These are phyloP conservation scores for Glycine latifolia DNA, from an alignment of 306 rosid genomes.

Conservation along the genomic window DNA sequence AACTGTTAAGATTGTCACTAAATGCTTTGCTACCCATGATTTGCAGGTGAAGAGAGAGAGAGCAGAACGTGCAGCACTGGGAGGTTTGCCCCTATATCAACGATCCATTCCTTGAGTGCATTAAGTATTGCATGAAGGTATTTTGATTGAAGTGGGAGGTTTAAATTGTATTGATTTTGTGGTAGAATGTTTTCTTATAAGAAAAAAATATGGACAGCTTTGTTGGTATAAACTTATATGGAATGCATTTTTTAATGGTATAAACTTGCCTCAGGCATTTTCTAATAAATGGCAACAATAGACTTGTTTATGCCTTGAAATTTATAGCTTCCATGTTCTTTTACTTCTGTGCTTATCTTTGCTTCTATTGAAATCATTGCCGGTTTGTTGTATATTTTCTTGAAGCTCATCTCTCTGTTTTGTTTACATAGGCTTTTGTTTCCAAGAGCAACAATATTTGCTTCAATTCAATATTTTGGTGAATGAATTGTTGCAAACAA, in stretches of 20 bases:
- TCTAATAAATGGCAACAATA: slow-evolving; percentile 52
- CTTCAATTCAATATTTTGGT: background rate
- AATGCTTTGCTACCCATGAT: slow-evolving; percentile 39
- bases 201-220: slow-evolving; percentile 47
- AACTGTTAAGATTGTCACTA: background rate
- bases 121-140: slow-evolving; percentile 44
- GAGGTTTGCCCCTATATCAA: slow-evolving; percentile 92
- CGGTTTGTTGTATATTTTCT: background rate
- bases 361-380: background rate
- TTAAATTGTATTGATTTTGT: slow-evolving; percentile 48
- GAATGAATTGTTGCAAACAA: background rate
- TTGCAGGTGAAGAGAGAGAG: slow-evolving; percentile 91
- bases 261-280: slow-evolving; percentile 34
- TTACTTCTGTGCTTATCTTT: background rate
- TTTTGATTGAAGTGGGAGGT: slow-evolving; percentile 49
- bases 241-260: slow-evolving; percentile 42
- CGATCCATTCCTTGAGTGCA: slow-evolving; percentile 81
- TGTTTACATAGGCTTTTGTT: background rate
- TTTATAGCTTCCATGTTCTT: background rate
- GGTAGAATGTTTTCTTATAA: slow-evolving; percentile 51
- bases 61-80: slow-evolving; percentile 90
- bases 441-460: background rate
- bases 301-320: slow-evolving; percentile 36
- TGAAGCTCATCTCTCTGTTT: background rate
- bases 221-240: slow-evolving; percentile 49